Evolutionary conservation across 1,139 yeast genomes (phyloP), one percentile per base, ranked within the genome.

Genomic region (Lodderomyces beijingensis): DNA sequence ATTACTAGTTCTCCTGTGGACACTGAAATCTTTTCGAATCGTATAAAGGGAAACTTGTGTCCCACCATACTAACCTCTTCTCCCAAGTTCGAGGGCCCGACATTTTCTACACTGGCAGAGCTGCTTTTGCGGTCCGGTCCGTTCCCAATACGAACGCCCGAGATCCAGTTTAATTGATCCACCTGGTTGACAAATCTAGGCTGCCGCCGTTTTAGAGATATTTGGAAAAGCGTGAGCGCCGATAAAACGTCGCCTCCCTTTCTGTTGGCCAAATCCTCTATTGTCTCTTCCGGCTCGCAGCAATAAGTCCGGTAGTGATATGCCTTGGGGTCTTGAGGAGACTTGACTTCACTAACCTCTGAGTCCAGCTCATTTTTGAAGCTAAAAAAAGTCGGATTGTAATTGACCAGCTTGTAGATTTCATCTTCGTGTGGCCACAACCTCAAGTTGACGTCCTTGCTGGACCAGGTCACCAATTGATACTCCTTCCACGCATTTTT

Each of bases 381-480:
- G 20, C 50, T 51, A 22, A 57, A 55, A 40, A 63, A 55, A 11
- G 59, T 46, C 2, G 73, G 73, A 37, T 70, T 66, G 50, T 75
- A 82, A 40, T 74, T 70, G 18, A 84, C 79, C 30, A 68, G 65
- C 13, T 67, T 72, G 49, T 85, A 79, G 12, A 81, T 54, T 3
- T 68, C 67, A 7, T 78, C 79, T 31, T 74, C 67, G 27, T 79
- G 67, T 0, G 88, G 84, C 97, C 96, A 89, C 32, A 89, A 58
- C 40, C 89, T 70, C 38, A 91, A 62, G 50, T 87, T 95, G 44
- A 79, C 76, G 51, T 91, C 98, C 41, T 53, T 62, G 14, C 85
- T 79, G 0, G 95, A 82, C 96, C 97, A 91, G 0, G 98, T 86
- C 0, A 91, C 93, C 33, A 91, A 57, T 52, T 89, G 96, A 50